Evolutionary conservation across 345 rosid species (phyloP), one percentile per base, ranked within the genome.

Genomic region (Eucalyptus cloeziana): DNA sequence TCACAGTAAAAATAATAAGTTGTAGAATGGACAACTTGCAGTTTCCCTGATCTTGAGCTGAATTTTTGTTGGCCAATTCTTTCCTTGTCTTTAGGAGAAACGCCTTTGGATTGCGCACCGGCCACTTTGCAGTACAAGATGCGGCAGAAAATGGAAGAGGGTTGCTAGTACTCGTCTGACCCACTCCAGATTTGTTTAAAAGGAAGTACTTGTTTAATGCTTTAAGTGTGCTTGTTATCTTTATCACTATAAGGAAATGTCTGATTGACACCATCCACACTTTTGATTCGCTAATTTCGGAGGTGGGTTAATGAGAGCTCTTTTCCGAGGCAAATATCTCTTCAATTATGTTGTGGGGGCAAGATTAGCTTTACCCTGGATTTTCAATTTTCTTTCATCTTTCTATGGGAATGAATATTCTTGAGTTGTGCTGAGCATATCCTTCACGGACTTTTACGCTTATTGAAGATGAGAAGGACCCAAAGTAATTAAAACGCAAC

Each of bases 61-160:
- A 30, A 83, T 21, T 52, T 80, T 60, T 86, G 54, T 52, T 80
- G 33, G 88, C 25, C 62, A 71, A 44, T 64, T 89, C 24, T 86
- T 83, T 86, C 49, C 25, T 60, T 11, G 87, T 54, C 86, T 91
- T 14, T 88, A 96, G 98, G 99, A 86, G 99, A 98, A 94, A 96
- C 98, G 62, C 96, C 98, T 44, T 90, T 98, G 86, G 99, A 98
- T 90, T 97, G 98, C 91, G 98, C 99, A 47, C 98, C 97, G 4
- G 97, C 94, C 40, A 96, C 98, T 52, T 92, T 96, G 88, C 98
- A 95, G 90, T 95, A 93, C 93, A 97, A 96, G 95, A 97, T 98
- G 98, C 93, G 89, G 58, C 91, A 91, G 91, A 97, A 94, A 93
- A 90, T 95, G 90, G 91, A 95, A 91, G 93, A 90, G 89, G 88